phyloP scores from a whole-genome alignment of 805 yeast species.

The Candida golubevii region DNA sequence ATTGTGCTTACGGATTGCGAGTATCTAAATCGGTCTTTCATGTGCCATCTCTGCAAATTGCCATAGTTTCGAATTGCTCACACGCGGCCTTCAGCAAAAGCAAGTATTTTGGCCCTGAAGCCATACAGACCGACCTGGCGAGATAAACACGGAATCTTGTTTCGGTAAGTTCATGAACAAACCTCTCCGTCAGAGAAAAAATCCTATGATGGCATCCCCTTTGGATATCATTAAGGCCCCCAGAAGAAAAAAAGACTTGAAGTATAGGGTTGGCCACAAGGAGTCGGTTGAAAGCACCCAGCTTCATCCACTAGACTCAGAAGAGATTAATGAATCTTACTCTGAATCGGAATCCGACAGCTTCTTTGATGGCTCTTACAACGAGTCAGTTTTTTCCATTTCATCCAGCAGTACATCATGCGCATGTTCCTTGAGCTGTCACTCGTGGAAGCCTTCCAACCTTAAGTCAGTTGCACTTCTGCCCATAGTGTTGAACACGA shows the following conservation, averaged over 20 bases:
- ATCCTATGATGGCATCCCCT: background rate
- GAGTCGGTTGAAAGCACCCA: background rate
- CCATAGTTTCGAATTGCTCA: too few species aligned
- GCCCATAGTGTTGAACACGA: conserved; percentile 2
- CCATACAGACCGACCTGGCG: too few species aligned
- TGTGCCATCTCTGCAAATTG: too few species aligned
- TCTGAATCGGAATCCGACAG: conserved; percentile 12
- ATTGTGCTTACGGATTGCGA: too few species aligned
- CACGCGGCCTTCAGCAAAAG: too few species aligned
- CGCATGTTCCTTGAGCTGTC: background rate
- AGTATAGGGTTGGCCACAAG: background rate
- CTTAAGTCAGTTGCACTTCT: background rate
- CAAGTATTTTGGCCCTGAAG: too few species aligned
- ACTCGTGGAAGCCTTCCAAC: background rate
- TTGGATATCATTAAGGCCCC: background rate
- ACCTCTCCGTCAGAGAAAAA: too few species aligned
- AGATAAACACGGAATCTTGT: too few species aligned
- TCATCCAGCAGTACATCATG: conserved; percentile 4
- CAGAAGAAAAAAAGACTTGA: background rate
- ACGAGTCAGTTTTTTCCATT: conserved; percentile 10
- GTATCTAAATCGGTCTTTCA: too few species aligned
- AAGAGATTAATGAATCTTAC: background rate
- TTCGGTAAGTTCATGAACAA: too few species aligned
- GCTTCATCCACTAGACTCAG: conserved; percentile 5
- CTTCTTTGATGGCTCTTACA: conserved; percentile 9